phyloP scores from a whole-genome alignment of 805 yeast species.

The Ogataea methylovora region DNA sequence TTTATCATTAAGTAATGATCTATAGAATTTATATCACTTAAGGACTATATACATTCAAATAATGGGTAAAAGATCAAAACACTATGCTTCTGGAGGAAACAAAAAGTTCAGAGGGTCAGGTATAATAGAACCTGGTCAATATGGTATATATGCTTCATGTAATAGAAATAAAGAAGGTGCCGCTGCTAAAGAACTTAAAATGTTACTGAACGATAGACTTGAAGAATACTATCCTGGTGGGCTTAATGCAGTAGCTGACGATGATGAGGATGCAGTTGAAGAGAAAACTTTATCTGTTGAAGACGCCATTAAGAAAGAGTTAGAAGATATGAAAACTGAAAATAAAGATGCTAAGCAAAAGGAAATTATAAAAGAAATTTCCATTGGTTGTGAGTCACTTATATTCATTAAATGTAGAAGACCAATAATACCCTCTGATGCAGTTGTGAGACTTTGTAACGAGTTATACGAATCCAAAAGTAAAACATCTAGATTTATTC shows the following conservation, averaged over 20 bases:
- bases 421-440: constrained; percentile 72
- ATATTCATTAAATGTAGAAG: constrained; percentile 73
- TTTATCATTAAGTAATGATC: too few species aligned
- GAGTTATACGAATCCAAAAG: constrained; percentile 43
- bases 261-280: constrained; percentile 11
- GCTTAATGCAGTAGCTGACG: constrained; percentile 12
- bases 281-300: constrained; percentile 52
- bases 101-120: constrained; percentile 41
- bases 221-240: constrained; percentile 35
- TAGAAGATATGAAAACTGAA: constrained; percentile 48
- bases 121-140: constrained; percentile 72
- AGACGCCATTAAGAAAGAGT: constrained; percentile 64
- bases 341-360: constrained; percentile 32
- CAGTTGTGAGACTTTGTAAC: constrained; percentile 58
- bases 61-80: constrained; percentile 20
- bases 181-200: constrained; percentile 66
- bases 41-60: too few species aligned
- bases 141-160: constrained; percentile 89
- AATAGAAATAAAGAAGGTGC: constrained; percentile 70
- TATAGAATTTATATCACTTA: neutral
- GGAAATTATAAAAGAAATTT: constrained; percentile 48
- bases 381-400: constrained; percentile 73
- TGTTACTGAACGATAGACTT: constrained; percentile 47
- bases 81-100: constrained; percentile 8
- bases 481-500: constrained; percentile 66